Percentiles rank a stretch among this genome's conserved stretches.
Evolutionary conservation across 257 asterid species (phyloP).

Genomic region (Lantana camara): DNA sequence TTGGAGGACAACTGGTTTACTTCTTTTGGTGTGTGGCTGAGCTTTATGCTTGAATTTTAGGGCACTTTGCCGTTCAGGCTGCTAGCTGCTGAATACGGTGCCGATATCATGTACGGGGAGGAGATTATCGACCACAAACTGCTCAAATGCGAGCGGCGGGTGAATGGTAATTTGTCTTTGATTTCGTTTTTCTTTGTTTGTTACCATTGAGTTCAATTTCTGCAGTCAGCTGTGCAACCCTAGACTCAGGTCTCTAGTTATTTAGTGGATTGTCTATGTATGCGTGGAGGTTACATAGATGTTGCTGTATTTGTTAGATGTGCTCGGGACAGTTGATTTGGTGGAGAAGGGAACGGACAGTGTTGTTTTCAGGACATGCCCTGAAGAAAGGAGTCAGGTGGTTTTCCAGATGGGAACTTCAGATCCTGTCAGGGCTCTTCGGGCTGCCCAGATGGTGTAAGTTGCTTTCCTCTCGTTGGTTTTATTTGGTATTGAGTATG

Average conservation of each 20-base stretch:
- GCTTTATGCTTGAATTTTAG: conserved; percentile 32
- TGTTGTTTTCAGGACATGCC: conserved; percentile 86
- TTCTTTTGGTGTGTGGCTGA: conserved; percentile 7
- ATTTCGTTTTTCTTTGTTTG: neutral
- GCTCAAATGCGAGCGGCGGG: conserved; percentile 78
- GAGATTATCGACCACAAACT: conserved; percentile 94
- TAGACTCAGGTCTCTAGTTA: neutral
- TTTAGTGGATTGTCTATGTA: conserved; percentile 10
- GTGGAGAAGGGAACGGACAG: conserved; percentile 76
- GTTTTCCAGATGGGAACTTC: conserved; percentile 97
- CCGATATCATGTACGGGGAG: conserved; percentile 86
- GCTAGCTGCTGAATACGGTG: conserved; percentile 90
- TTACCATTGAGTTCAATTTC: neutral
- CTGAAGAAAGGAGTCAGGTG: conserved; percentile 68
- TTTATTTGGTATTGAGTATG: conserved; percentile 7
- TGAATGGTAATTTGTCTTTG: conserved; percentile 51
- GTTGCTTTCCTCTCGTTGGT: conserved; percentile 27
- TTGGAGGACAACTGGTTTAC: too few species aligned
- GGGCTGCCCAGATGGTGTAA: conserved; percentile 82
- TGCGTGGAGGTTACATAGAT: conserved; percentile 21
- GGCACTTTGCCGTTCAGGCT: conserved; percentile 88
- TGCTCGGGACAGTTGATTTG: conserved; percentile 74
- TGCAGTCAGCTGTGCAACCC: neutral
- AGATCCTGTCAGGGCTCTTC: conserved; percentile 87
- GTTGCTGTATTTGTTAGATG: conserved; percentile 43